A percentile compares a stretch with the other conserved stretches of the same genome.
Evolutionary conservation across 306 rosid species (phyloP).

Genomic region (Lotus japonicus): DNA sequence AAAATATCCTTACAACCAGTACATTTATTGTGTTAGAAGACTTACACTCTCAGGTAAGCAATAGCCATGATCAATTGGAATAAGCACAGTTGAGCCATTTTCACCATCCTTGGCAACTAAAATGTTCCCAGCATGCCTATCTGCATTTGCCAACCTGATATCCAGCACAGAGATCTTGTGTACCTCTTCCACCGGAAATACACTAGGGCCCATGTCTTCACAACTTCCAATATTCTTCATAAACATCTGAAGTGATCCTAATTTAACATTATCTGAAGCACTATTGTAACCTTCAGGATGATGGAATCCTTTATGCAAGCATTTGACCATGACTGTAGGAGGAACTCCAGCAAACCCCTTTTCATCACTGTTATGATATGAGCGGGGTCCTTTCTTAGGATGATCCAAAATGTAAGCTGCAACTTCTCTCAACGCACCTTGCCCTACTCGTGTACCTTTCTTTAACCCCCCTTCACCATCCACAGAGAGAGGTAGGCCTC

Average conservation of each 20-base stretch:
- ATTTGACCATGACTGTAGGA: slow-evolving; percentile 50
- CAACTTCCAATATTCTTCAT: slow-evolving; percentile 50
- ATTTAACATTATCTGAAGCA: slow-evolving; percentile 27
- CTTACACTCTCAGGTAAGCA: slow-evolving; percentile 57
- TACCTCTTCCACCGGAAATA: slow-evolving; percentile 54
- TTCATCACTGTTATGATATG: slow-evolving; percentile 12
- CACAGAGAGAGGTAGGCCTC: slow-evolving; percentile 39
- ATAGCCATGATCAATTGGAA: slow-evolving; percentile 66
- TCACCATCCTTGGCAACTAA: slow-evolving; percentile 36
- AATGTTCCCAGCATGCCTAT: slow-evolving; percentile 66
- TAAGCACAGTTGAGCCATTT: slow-evolving; percentile 34
- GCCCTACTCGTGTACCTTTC: slow-evolving; percentile 55
- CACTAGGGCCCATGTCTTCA: slow-evolving; percentile 57
- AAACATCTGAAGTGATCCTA: slow-evolving; percentile 60
- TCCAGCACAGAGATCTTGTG: slow-evolving; percentile 65
- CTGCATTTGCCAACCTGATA: slow-evolving; percentile 61
- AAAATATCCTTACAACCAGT: not conserved
- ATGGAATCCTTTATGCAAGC: slow-evolving; percentile 43
- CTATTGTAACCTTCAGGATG: slow-evolving; percentile 40
- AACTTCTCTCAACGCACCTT: slow-evolving; percentile 60
- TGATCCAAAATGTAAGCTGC: slow-evolving; percentile 68
- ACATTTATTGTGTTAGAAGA: not conserved
- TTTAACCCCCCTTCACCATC: slow-evolving; percentile 64
- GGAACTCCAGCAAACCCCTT: slow-evolving; percentile 59
- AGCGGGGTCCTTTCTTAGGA: slow-evolving; percentile 42